Evolutionary conservation across 495 filamentous ascomycete genomes (phyloP), one percentile per base, ranked within the genome.

Genomic region (Penicillium verhagenii): DNA sequence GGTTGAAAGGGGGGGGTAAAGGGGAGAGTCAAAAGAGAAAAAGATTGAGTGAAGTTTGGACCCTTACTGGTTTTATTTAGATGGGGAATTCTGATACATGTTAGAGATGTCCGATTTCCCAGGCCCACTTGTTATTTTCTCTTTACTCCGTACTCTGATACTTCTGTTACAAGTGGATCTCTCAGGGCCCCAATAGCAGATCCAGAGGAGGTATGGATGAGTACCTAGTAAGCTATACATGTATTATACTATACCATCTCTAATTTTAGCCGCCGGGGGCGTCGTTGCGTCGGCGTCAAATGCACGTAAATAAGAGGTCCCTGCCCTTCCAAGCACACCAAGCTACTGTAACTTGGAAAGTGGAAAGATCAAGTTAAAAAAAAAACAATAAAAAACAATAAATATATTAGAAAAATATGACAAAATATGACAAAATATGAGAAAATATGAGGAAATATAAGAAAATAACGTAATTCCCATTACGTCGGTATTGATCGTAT

Each of bases 191-290:
- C 43, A 25, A 28, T 46, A 9, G 23, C 44, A 25, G 25, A 47
- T 47, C 46, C 47, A 25, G 10, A 33, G 3, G 23, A 37, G 4
- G 33, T 26, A 14, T 19, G n/a, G n/a, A n/a, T n/a, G n/a, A 33
- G 5, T 40, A n/a, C 47, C 61, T 23, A 33, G 29, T 24, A 37
- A 52, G 55, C 54, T n/a, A n/a, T n/a, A n/a, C n/a, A n/a, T n/a
- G n/a, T n/a, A n/a, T 53, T 59, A 67, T 49, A 47, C 49, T 52
- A 6, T n/a, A 39, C 59, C 53, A 63, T 65, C 68, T 71, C 72
- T 75, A 74, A 71, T 65, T 75, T 75, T 75, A 75, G 72, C 67
- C 71, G 72, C 70, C 64, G 53, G 54, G 55, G 59, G 57, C 59
- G 60, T 64, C 66, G 60, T 61, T 58, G 54, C 61, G 60, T 70